Conservation (phyloP, 306 rosid genomes). For the Quercus berberidifolia region DNA sequence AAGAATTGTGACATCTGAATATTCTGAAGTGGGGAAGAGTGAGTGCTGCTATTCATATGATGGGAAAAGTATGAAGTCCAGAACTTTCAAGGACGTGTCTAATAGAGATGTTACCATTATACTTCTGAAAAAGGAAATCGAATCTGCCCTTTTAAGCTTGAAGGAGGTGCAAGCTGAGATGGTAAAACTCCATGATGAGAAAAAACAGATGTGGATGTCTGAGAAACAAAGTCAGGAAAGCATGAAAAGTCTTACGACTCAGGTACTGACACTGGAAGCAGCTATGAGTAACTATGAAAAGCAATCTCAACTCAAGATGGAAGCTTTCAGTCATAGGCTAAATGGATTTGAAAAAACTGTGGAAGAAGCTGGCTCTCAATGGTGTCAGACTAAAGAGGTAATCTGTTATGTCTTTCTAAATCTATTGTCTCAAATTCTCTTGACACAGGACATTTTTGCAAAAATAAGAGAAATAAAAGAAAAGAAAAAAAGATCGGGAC, state of each 20-base stretch:
- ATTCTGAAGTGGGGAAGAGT: conserved; percentile 23
- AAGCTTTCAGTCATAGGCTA: conserved; percentile 44
- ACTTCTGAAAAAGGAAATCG: conserved; percentile 82
- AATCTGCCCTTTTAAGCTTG: conserved; percentile 75
- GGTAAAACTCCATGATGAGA: conserved; percentile 60
- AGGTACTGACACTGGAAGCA: conserved; percentile 55
- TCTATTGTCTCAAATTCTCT: not conserved
- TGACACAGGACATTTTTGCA: too few species aligned
- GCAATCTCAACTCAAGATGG: conserved; percentile 51
- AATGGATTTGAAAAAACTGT: conserved; percentile 45
- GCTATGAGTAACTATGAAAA: conserved; percentile 53
- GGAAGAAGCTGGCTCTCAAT: conserved; percentile 51
- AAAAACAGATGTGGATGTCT: conserved; percentile 50
- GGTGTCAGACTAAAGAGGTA: conserved; percentile 69
- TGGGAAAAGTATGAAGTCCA: conserved; percentile 25
- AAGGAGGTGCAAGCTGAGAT: conserved; percentile 78
- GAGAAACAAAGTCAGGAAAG: conserved; percentile 54
- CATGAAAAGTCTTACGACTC: conserved; percentile 40
- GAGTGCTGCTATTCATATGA: conserved; percentile 4
- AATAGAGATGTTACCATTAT: conserved; percentile 58
- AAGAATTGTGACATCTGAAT: conserved; percentile 26
- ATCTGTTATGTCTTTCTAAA: not conserved
- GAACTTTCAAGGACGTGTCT: conserved; percentile 25
- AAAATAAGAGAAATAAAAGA: too few species aligned
- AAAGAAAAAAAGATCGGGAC: too few species aligned